Base-by-base conservation (phyloP, 352 stramenopile species). In the Phytophthora palmivora region DNA sequence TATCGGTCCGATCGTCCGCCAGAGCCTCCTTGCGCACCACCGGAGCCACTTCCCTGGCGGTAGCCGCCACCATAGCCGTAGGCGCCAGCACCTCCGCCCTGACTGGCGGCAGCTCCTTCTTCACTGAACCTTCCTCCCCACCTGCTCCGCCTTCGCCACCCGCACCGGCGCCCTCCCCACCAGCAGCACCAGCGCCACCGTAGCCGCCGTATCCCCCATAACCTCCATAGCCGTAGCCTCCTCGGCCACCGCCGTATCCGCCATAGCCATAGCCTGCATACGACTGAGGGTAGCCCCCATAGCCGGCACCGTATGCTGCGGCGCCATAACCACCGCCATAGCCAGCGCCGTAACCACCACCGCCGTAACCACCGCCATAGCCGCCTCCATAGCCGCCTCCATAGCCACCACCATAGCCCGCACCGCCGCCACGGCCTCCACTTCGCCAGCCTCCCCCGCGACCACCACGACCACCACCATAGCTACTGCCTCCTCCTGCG, bases 1-100 rank as follows among this genome's bases (percentile, higher is more conserved):
- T 94, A 94, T 78, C 86, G 78, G 21, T 94, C 86, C 67, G 86
- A 91, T 53, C 84, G 77, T 26, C 79, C 79, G 38, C 79, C 77
- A 28, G 79, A 84, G 33, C 74, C 85, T 57, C 76, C 87, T 67
- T 79, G 79, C 38, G 60, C 71, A 30, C 67, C 67, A 52, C 75
- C 67, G 2, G 67, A 46, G 46, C 78, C 67, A 44, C 78, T 76
- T n/a, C 81, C 82, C 61, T 88, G 84, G 47, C 79, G 80, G 48
- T 91, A 91, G 28, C 74, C 63, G 42, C 77, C 51, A 46, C 65
- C 65, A 36, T 79, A 78, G 12, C 73, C 76, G 19, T 77, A 80
- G 38, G 53, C 43, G 18, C 22, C 42, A 56, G 53, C 46, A 67
- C 33, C 39, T 49, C 28, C 24, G 26, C 34, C 46, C n/a, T 64